phyloP scores from a whole-genome alignment of 2,329 filamentous ascomycete genomes.

The Metarhizium rileyi region DNA sequence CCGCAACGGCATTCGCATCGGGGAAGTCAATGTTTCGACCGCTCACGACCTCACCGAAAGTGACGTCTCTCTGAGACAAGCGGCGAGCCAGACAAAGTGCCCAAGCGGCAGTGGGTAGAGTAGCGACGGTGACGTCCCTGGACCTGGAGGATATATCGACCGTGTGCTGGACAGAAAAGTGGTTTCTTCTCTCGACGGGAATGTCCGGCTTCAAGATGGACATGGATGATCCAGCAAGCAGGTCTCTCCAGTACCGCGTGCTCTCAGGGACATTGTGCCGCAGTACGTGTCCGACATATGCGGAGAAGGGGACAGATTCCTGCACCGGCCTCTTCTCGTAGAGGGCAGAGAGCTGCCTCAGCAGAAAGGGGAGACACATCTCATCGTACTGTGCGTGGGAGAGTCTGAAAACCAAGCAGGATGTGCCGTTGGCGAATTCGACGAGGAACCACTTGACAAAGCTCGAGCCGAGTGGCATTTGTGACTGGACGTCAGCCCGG shows the following conservation, averaged over 20 bases:
- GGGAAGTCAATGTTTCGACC: conserved; percentile 51
- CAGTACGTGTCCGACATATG: conserved; percentile 34
- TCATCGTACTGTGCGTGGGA: conserved; percentile 64
- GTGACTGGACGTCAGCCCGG: conserved; percentile 43
- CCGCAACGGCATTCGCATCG: conserved; percentile 46
- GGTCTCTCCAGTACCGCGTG: conserved; percentile 50
- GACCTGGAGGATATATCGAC: conserved; percentile 37
- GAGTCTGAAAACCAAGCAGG: conserved; percentile 48
- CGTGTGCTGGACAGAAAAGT: conserved; percentile 32
- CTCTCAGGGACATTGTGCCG: conserved; percentile 31
- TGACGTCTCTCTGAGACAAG: conserved; percentile 42
- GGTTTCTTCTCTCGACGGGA: conserved; percentile 25
- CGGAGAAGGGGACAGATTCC: conserved; percentile 32
- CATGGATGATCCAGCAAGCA: conserved; percentile 47
- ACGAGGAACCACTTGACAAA: conserved; percentile 52
- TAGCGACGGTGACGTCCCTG: conserved; percentile 51
- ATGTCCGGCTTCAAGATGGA: conserved; percentile 30
- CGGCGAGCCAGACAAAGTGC: conserved; percentile 50
- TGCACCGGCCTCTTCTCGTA: conserved; percentile 19
- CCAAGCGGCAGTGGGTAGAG: conserved; percentile 59
- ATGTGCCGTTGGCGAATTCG: conserved; percentile 20
- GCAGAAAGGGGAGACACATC: conserved; percentile 52
- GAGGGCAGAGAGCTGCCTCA: conserved; percentile 48
- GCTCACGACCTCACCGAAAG: conserved; percentile 57
- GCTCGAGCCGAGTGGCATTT: conserved; percentile 46